Percentiles rank a stretch among this genome's conserved stretches.
Evolutionary conservation across 108 stramenopile genomes (phyloP).

Genomic region (Ochromonas danica): DNA sequence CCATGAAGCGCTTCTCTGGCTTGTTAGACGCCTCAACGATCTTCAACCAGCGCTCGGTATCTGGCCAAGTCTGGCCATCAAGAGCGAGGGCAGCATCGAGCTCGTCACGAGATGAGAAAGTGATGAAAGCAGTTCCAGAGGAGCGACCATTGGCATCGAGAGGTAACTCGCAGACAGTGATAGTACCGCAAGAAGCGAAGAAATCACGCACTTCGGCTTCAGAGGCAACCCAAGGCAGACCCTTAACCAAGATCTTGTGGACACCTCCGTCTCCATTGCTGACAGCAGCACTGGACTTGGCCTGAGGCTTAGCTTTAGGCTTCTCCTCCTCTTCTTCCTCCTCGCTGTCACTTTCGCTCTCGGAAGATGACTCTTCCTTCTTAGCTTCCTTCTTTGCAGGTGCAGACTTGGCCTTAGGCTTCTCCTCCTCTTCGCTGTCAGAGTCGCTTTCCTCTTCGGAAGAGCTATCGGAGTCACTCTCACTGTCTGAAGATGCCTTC

Average conservation of each 20-base stretch:
- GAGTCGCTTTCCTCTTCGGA: conserved; percentile 13
- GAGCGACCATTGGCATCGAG: conserved; percentile 77
- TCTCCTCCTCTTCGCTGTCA: conserved; percentile 34
- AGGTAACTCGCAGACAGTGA: conserved; percentile 72
- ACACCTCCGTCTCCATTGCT: conserved; percentile 30
- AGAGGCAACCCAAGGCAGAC: conserved; percentile 84
- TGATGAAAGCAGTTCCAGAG: conserved; percentile 80
- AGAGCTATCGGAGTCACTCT: not conserved
- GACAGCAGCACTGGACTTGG: conserved; percentile 18
- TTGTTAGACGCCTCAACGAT: conserved; percentile 68
- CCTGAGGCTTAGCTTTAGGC: conserved; percentile 50
- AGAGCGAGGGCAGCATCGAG: conserved; percentile 73
- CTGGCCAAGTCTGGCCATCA: conserved; percentile 82
- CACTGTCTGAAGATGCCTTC: conserved; percentile 1
- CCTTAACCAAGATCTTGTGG: conserved; percentile 75
- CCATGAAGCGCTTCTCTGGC: conserved; percentile 36
- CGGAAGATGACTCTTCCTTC: conserved; percentile 29
- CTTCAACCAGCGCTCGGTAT: conserved; percentile 67
- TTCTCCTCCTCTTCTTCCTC: conserved; percentile 51
- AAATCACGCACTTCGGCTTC: conserved; percentile 83
- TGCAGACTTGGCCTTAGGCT: conserved; percentile 40
- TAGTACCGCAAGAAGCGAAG: conserved; percentile 76
- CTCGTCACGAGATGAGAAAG: conserved; percentile 62
- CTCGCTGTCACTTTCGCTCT: not conserved
- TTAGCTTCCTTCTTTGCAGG: conserved; percentile 65